Percentiles rank a stretch among this genome's conserved stretches.
Conservation (phyloP, 164 flowering plant genomes). For the Vitis cinerea region DNA sequence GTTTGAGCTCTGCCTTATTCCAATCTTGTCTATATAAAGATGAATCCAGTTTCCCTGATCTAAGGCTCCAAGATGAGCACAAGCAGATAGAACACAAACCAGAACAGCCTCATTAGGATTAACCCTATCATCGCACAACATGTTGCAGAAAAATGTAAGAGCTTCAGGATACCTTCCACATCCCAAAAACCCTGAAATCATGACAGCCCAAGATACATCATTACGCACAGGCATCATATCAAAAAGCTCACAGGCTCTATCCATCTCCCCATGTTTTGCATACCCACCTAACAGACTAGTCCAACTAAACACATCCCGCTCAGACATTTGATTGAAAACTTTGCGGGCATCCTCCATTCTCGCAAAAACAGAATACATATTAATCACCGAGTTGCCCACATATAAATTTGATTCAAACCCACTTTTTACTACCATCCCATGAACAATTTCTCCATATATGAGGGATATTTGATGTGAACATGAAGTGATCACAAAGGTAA, state of each 20-base stretch:
- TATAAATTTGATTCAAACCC: slow-evolving; percentile 35
- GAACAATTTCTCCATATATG: slow-evolving; percentile 32
- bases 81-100: slow-evolving; percentile 58
- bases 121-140: slow-evolving; percentile 27
- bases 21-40: slow-evolving; percentile 31
- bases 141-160: slow-evolving; percentile 31
- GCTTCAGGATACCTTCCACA: slow-evolving; percentile 40
- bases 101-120: slow-evolving; percentile 57
- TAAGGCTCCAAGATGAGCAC: slow-evolving; percentile 58
- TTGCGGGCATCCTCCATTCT: slow-evolving; percentile 33
- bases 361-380: slow-evolving; percentile 32
- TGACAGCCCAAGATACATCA: slow-evolving; percentile 55
- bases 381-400: slow-evolving; percentile 50
- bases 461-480: slow-evolving; percentile 30
- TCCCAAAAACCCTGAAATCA: slow-evolving; percentile 48
- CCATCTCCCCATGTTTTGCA: slow-evolving; percentile 39
- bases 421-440: slow-evolving; percentile 35
- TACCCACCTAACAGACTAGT: slow-evolving; percentile 52
- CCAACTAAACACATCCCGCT: slow-evolving; percentile 50
- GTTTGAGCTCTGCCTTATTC: slow-evolving; percentile 26
- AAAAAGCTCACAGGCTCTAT: slow-evolving; percentile 35
- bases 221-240: slow-evolving; percentile 38
- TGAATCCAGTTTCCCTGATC: slow-evolving; percentile 51
- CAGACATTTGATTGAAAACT: slow-evolving; percentile 50
- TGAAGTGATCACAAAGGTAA: slow-evolving; percentile 43